phyloP scores from a whole-genome alignment of 2,329 filamentous ascomycete species.

The Cercospora sp. region DNA sequence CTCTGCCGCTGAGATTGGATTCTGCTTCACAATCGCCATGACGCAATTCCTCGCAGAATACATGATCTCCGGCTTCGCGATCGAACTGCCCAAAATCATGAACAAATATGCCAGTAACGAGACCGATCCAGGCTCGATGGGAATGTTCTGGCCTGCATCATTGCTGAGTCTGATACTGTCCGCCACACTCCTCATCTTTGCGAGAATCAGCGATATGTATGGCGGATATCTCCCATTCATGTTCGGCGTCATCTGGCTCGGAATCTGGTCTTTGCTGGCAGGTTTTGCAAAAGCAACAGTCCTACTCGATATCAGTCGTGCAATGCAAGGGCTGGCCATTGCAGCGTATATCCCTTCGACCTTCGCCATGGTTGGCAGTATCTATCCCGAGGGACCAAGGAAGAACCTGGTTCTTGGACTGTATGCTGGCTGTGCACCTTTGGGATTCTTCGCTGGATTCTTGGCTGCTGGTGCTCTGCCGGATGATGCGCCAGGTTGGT shows the following conservation, averaged over 20 bases:
- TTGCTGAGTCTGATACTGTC: constrained; percentile 39
- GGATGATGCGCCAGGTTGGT: constrained; percentile 33
- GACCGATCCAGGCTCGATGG: constrained; percentile 23
- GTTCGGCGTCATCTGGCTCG: constrained; percentile 39
- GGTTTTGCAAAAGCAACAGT: constrained; percentile 33
- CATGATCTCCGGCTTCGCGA: constrained; percentile 41
- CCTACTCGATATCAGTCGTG: constrained; percentile 37
- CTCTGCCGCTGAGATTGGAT: constrained; percentile 36
- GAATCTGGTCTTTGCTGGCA: constrained; percentile 39
- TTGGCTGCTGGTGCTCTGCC: constrained; percentile 37
- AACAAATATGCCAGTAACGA: constrained; percentile 6
- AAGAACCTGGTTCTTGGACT: constrained; percentile 40
- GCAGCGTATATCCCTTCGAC: constrained; percentile 40
- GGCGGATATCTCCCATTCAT: constrained; percentile 41
- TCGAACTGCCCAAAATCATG: constrained; percentile 37
- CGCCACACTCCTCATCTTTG: constrained; percentile 38
- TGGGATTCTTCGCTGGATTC: constrained; percentile 42
- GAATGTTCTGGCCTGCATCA: constrained; percentile 40
- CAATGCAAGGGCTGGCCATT: constrained; percentile 42
- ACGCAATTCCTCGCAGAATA: constrained; percentile 42
- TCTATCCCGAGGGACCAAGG: constrained; percentile 37
- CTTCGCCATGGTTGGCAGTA: constrained; percentile 38
- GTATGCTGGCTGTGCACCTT: constrained; percentile 40
- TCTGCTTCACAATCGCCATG: constrained; percentile 41
- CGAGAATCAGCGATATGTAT: constrained; percentile 40